Conservation (phyloP, 768 basidiomycete species). For the Hortiboletus campestris region DNA sequence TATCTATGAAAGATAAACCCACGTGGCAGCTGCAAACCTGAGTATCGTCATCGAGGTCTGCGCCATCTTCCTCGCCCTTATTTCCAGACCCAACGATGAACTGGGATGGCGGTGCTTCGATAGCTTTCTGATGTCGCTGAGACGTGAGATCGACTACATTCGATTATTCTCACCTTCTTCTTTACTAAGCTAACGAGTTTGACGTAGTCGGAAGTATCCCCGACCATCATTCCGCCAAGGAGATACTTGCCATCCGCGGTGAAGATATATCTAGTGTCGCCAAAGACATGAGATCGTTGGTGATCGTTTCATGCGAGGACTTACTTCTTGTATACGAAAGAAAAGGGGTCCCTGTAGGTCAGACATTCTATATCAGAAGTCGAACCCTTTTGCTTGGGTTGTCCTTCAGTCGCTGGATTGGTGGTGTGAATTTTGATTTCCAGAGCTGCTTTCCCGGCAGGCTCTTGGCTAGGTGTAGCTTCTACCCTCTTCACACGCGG, state of each 20-base stretch:
- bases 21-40: conserved; percentile 73
- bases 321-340: conserved; percentile 66
- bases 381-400: background rate
- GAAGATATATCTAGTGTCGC: conserved; percentile 53
- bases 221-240: conserved; percentile 81
- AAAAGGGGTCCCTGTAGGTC: conserved; percentile 70
- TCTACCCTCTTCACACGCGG: background rate
- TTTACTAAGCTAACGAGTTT: conserved; percentile 70
- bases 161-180: conserved; percentile 45
- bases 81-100: conserved; percentile 59
- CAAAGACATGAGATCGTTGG: background rate
- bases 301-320: background rate
- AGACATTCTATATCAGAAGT: conserved; percentile 39
- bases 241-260: conserved; percentile 68
- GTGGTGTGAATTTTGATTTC: conserved; percentile 24
- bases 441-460: background rate
- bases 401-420: background rate
- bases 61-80: conserved; percentile 55
- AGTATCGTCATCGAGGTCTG: conserved; percentile 67
- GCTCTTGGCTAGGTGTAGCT: background rate
- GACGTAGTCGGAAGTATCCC: conserved; percentile 63
- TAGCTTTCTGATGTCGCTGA: conserved; percentile 46
- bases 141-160: background rate
- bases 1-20: conserved; percentile 7
- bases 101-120: conserved; percentile 62